Percentiles rank a stretch among this genome's conserved stretches.
Conservation (phyloP, 805 yeast species). For the Yarrowia yakushimensis region DNA sequence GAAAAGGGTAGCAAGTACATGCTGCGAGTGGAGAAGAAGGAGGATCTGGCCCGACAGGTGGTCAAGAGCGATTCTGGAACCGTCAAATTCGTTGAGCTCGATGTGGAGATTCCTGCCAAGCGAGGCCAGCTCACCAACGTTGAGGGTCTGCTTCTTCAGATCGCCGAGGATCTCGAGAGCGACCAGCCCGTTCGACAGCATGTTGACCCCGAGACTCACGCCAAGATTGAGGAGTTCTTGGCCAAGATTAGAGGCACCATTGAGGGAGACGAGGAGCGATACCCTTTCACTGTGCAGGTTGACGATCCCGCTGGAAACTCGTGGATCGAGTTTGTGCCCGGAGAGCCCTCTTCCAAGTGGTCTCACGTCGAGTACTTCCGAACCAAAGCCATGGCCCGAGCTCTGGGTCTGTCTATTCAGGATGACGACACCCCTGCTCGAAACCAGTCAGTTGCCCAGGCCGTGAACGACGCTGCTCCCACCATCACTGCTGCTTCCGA, state of each 20-base stretch:
- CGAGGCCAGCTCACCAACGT: conserved; percentile 89
- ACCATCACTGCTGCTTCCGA: conserved; percentile 35
- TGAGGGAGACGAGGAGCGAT: conserved; percentile 60
- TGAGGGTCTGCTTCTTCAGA: conserved; percentile 83
- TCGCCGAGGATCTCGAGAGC: conserved; percentile 70
- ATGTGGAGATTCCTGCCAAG: conserved; percentile 92
- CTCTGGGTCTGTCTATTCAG: conserved; percentile 69
- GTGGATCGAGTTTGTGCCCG: conserved; percentile 87
- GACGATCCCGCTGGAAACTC: conserved; percentile 98
- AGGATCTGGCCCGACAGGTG: conserved; percentile 84
- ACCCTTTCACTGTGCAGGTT: conserved; percentile 73
- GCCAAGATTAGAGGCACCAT: conserved; percentile 55
- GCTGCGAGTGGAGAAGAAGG: conserved; percentile 60
- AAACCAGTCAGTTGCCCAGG: conserved; percentile 38
- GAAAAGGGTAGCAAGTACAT: conserved; percentile 78
- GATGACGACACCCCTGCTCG: conserved; percentile 49
- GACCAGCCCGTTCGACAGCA: conserved; percentile 81
- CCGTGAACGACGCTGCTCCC: conserved; percentile 37
- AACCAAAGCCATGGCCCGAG: conserved; percentile 82
- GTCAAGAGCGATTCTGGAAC: conserved; percentile 85
- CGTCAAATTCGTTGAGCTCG: conserved; percentile 76
- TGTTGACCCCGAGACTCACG: conserved; percentile 68
- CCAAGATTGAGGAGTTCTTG: conserved; percentile 68
- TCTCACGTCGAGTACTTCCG: conserved; percentile 75
- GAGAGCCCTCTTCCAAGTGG: conserved; percentile 89